Evolutionary conservation across 257 asterid genomes (phyloP).

Genomic region (Salvia hispanica): DNA sequence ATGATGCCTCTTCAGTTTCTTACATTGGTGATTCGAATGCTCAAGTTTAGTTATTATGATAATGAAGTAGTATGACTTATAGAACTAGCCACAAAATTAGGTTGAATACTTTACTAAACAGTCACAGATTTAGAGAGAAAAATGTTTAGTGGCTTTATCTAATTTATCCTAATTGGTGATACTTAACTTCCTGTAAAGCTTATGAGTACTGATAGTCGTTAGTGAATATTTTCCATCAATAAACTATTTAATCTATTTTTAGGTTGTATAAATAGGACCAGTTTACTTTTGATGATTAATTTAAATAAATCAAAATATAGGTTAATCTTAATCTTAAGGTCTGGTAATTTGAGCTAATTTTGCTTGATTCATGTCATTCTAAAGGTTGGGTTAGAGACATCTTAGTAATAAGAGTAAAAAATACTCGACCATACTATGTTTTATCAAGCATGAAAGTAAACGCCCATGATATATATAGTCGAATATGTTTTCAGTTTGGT

Average conservation of each 20-base stretch:
- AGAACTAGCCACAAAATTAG: neutral
- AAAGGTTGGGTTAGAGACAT: too few relatives aligned
- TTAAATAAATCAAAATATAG: too few relatives aligned
- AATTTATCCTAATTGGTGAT: neutral
- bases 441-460: too few relatives aligned
- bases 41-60: neutral
- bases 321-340: too few relatives aligned
- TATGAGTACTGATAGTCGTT: neutral
- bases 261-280: too few relatives aligned
- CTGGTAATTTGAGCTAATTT: too few relatives aligned
- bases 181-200: neutral
- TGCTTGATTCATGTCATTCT: too few relatives aligned
- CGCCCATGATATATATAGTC: neutral
- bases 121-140: too few relatives aligned
- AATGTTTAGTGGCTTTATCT: neutral
- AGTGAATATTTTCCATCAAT: neutral
- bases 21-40: neutral
- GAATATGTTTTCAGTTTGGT: slow-evolving; percentile 57
- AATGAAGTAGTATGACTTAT: neutral
- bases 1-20: slow-evolving; percentile 26
- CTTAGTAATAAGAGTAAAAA: too few relatives aligned
- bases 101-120: neutral
- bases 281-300: too few relatives aligned
- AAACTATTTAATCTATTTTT: neutral
- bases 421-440: too few relatives aligned